Evolutionary conservation across 2,329 filamentous ascomycete species (phyloP).

Genomic region (Botrytis squamosa): DNA sequence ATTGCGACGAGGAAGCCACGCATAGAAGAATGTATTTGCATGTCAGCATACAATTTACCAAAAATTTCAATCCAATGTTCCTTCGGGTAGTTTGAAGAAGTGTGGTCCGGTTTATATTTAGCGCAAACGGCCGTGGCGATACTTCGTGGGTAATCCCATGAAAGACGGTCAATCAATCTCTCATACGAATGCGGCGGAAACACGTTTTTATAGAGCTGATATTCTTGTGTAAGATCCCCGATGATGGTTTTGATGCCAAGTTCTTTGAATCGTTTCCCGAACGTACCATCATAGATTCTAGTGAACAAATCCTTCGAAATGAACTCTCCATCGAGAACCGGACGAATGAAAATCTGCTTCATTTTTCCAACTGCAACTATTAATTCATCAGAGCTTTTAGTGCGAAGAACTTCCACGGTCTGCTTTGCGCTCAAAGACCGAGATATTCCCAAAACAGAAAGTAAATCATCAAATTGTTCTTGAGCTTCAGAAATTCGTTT

Average conservation of each 20-base stretch:
- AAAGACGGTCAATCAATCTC: conserved; percentile 23
- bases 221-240: conserved; percentile 29
- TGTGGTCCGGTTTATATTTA: conserved; percentile 7
- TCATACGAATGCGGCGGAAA: conserved; percentile 26
- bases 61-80: conserved; percentile 26
- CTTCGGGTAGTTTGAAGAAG: background rate
- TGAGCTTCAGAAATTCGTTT: conserved; percentile 38
- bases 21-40: conserved; percentile 29
- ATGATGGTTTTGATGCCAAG: conserved; percentile 26
- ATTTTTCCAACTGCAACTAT: conserved; percentile 21
- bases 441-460: conserved; percentile 22
- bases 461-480: conserved; percentile 26
- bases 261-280: conserved; percentile 24
- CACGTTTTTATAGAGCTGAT: conserved; percentile 25
- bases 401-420: conserved; percentile 21
- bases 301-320: conserved; percentile 24
- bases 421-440: background rate
- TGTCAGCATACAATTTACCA: conserved; percentile 26
- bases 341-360: conserved; percentile 27
- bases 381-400: conserved; percentile 21
- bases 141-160: conserved; percentile 28
- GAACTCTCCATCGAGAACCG: conserved; percentile 25
- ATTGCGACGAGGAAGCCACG: conserved; percentile 25
- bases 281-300: conserved; percentile 22
- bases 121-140: conserved; percentile 19